Evolutionary conservation across 2,329 filamentous ascomycete species (phyloP), one percentile per base, ranked within the genome.

Genomic region (Hypoxylon sp.): DNA sequence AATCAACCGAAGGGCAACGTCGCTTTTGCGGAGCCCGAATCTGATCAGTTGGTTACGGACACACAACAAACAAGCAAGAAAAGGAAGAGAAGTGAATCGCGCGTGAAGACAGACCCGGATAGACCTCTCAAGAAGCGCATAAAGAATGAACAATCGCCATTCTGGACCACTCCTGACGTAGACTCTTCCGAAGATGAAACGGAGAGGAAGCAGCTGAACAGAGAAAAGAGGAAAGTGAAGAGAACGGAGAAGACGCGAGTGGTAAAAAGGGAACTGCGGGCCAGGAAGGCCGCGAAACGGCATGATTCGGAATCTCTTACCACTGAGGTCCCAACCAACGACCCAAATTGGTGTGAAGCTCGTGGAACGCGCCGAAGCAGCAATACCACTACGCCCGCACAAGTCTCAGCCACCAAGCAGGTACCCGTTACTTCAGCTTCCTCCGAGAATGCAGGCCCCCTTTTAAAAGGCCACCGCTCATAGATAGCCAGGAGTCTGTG

Each of bases 401-500:
- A 11, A 48, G 13, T 11, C 27, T 10, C 46, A 8, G 31, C 42
- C 4, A 47, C 21, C n/a, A 19, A 29, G 4, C 39, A 48, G 1
- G 29, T 31, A 19, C 24, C 56, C 15, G 29, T 24, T 21, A 4
- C 32, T 55, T 32, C 13, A 47, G 10, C 17, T 37, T 1, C 27
- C 24, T 42, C 37, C 10, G 24, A 57, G 19, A 42, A 64, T 35
- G 15, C 24, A n/a, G 35, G 13, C n/a, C 4, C 21, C 24, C 47
- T 46, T 70, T 70, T 71, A 73, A 74, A 74, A 73, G 61, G 6
- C 1, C 37, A 8, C 32, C 69, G 44, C 72, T 74, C 69, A 71
- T 68, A 70, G 71, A 70, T 55, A 29, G 52, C 65, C 71, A 72
- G 72, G 72, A 62, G 63, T 69, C 69, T 73, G 56, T 73, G 72